These are phyloP conservation scores for Sungouiozyma intestinalis DNA, from an alignment of 805 yeast genomes.

Conservation along the genomic window DNA sequence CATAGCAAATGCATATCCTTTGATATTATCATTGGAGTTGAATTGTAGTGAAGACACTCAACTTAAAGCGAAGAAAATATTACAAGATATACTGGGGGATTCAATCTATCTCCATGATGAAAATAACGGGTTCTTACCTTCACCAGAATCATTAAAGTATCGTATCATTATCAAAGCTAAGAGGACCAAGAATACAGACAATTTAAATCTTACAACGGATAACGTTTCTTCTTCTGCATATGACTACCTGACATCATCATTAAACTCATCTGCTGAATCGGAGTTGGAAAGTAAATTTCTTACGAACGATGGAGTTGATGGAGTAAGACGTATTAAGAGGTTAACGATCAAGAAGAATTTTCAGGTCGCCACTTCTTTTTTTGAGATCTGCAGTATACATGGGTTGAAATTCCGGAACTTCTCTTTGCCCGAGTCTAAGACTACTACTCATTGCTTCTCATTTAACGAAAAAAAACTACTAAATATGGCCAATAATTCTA, in stretches of 20 bases:
- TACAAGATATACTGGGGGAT: constrained; percentile 52
- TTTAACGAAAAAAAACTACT: constrained; percentile 65
- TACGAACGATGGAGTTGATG: neutral
- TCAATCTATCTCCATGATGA: constrained; percentile 31
- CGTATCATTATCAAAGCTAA: constrained; percentile 73
- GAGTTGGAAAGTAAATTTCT: constrained; percentile 15
- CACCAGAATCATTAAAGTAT: constrained; percentile 64
- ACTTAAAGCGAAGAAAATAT: constrained; percentile 38
- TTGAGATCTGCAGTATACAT: constrained; percentile 32
- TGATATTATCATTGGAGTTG: constrained; percentile 76
- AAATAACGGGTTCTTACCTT: constrained; percentile 38
- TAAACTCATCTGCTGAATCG: constrained; percentile 27
- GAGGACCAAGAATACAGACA: constrained; percentile 28
- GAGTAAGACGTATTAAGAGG: constrained; percentile 21
- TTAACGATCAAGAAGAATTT: constrained; percentile 24
- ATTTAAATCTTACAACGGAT: constrained; percentile 1
- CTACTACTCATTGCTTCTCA: constrained; percentile 74
- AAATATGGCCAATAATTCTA: constrained; percentile 52
- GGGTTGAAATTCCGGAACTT: constrained; percentile 76
- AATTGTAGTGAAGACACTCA: constrained; percentile 69
- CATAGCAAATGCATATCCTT: constrained; percentile 75
- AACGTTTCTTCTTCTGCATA: constrained; percentile 5
- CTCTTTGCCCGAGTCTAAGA: constrained; percentile 76
- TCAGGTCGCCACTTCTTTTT: constrained; percentile 15
- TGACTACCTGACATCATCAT: constrained; percentile 22